A percentile compares a stretch with the other conserved stretches of the same genome.
Conservation (phyloP, 495 filamentous ascomycete species). For the Penicillium bovifimosum region DNA sequence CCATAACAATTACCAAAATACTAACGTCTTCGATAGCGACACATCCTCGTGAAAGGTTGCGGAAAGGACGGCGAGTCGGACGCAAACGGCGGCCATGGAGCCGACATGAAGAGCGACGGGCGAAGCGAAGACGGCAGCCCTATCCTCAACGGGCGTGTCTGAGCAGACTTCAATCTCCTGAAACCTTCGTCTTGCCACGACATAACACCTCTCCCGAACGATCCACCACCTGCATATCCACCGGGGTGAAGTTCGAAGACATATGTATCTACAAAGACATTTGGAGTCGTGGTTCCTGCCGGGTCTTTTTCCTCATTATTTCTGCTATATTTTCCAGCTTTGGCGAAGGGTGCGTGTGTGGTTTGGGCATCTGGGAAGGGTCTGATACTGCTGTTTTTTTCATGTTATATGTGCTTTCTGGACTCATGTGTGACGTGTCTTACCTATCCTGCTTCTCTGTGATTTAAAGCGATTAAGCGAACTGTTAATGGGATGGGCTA, state of each 20-base stretch:
- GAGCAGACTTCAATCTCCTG: constrained; percentile 3
- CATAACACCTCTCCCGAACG: not conserved
- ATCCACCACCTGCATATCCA: constrained; percentile 9
- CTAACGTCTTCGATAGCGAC: constrained; percentile 55
- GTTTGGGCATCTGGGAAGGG: constrained; percentile 13
- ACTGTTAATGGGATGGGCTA: constrained; percentile 17
- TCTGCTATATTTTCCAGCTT: constrained; percentile 14
- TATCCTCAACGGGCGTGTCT: constrained; percentile 17
- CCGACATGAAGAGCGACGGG: constrained; percentile 18
- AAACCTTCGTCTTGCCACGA: not conserved
- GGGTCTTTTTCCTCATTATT: constrained; percentile 11
- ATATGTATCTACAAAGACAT: constrained; percentile 16
- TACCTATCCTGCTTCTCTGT: constrained; percentile 20
- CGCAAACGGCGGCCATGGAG: constrained; percentile 8
- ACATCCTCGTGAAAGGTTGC: constrained; percentile 91
- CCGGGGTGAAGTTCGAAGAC: constrained; percentile 2
- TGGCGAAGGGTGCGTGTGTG: constrained; percentile 12
- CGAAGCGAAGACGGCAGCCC: constrained; percentile 26
- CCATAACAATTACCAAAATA: not conserved
- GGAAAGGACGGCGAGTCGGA: constrained; percentile 48
- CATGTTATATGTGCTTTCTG: constrained; percentile 14
- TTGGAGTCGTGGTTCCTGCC: constrained; percentile 13
- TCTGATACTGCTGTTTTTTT: constrained; percentile 11
- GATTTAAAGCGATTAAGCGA: constrained; percentile 19
- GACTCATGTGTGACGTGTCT: constrained; percentile 30